These are phyloP conservation scores for Aspergillus aculeatus DNA, from an alignment of 2,329 filamentous ascomycete genomes.

Conservation along the genomic window DNA sequence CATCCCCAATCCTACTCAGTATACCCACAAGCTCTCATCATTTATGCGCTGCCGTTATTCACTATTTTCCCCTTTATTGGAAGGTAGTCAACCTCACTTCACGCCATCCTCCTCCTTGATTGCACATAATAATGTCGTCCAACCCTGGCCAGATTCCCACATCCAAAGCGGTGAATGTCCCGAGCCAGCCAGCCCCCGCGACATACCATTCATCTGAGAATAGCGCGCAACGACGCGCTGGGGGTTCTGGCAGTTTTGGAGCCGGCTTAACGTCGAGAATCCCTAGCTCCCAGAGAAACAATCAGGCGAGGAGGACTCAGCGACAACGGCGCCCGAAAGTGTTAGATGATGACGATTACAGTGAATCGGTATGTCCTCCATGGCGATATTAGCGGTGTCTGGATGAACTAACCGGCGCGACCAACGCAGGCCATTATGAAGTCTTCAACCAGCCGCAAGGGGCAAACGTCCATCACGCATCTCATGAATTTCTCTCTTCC, in stretches of 20 bases:
- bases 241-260: conserved; percentile 43
- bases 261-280: conserved; percentile 40
- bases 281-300: conserved; percentile 58
- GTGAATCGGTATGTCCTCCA: conserved; percentile 63
- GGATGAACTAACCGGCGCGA: conserved; percentile 17
- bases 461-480: conserved; percentile 96
- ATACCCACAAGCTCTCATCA: conserved; percentile 16
- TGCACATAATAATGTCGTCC: conserved; percentile 41
- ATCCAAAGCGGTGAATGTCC: conserved; percentile 41
- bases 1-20: background rate
- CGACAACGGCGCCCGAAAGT: conserved; percentile 71
- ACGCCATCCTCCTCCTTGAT: background rate
- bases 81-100: background rate
- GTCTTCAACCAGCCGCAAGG: conserved; percentile 70
- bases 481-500: conserved; percentile 87
- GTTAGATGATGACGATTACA: conserved; percentile 83
- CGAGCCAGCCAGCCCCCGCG: conserved; percentile 34
- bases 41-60: conserved; percentile 16
- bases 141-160: conserved; percentile 36
- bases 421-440: conserved; percentile 58
- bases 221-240: conserved; percentile 41
- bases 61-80: background rate
- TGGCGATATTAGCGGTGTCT: background rate
- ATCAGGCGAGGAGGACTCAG: conserved; percentile 73
- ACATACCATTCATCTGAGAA: conserved; percentile 38